These are phyloP conservation scores for Tolypocladium tundrense DNA, from an alignment of 2,329 filamentous ascomycete species.

Conservation along the genomic window DNA sequence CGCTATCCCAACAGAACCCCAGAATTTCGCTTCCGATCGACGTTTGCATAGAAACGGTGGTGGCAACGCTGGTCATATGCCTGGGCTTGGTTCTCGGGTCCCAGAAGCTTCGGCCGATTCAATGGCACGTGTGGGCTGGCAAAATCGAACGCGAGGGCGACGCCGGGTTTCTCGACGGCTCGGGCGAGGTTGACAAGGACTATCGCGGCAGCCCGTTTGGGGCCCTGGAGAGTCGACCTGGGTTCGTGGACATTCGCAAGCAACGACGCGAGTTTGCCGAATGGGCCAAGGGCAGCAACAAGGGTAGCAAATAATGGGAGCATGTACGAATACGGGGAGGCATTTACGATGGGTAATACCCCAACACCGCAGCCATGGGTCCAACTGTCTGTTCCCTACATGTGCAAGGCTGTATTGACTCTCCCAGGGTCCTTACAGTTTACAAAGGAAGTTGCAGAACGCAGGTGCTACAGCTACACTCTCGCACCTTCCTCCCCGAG, in stretches of 20 bases:
- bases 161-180: constrained; percentile 43
- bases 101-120: constrained; percentile 72
- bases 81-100: constrained; percentile 72
- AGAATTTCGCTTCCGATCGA: constrained; percentile 61
- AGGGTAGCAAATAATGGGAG: constrained; percentile 7
- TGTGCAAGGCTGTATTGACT: not conserved
- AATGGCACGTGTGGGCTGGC: constrained; percentile 72
- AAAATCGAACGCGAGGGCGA: constrained; percentile 71
- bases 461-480: not conserved
- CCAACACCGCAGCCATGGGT: not conserved
- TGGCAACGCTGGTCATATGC: constrained; percentile 71
- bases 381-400: not conserved
- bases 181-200: constrained; percentile 59
- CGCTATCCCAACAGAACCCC: constrained; percentile 29
- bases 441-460: not conserved
- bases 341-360: not conserved
- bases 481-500: not conserved
- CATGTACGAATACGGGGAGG: not conserved
- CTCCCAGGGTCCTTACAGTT: not conserved
- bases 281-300: constrained; percentile 46
- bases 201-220: constrained; percentile 70
- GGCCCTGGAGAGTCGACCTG: constrained; percentile 66
- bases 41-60: constrained; percentile 76
- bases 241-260: constrained; percentile 82
- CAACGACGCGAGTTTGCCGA: constrained; percentile 68